A percentile compares a stretch with the other conserved stretches of the same genome.
These are phyloP conservation scores for Kwoniella shandongensis DNA, from an alignment of 768 basidiomycete species.

Conservation along the genomic window DNA sequence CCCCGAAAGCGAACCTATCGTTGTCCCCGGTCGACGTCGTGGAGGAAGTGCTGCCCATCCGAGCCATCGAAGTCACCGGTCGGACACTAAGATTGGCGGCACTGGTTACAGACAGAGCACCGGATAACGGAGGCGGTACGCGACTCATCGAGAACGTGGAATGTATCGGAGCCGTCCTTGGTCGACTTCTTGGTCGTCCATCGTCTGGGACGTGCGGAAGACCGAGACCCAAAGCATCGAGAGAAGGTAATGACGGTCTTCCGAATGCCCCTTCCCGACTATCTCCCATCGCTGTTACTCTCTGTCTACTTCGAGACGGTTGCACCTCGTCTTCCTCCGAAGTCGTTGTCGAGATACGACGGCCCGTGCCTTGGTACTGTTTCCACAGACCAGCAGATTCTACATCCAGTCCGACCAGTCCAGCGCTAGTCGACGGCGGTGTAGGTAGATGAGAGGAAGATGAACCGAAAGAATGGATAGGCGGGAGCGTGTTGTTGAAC, in stretches of 20 bases:
- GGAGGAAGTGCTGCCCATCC: background rate
- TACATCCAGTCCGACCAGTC: background rate
- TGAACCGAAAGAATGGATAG: background rate
- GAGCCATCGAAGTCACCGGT: slow-evolving; percentile 21
- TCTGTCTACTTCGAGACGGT: slow-evolving; percentile 31
- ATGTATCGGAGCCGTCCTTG: slow-evolving; percentile 38
- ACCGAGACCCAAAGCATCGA: slow-evolving; percentile 38
- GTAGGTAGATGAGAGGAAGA: slow-evolving; percentile 14
- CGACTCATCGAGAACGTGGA: slow-evolving; percentile 23
- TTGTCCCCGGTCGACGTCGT: background rate
- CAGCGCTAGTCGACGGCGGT: slow-evolving; percentile 14
- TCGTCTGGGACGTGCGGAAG: slow-evolving; percentile 37
- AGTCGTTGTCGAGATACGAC: slow-evolving; percentile 43
- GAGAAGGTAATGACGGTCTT: slow-evolving; percentile 33
- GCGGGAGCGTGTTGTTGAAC: slow-evolving; percentile 11
- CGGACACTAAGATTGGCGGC: slow-evolving; percentile 3
- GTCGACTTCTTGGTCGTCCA: slow-evolving; percentile 21
- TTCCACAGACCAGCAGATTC: slow-evolving; percentile 22
- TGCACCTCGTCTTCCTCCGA: slow-evolving; percentile 47
- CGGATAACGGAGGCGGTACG: slow-evolving; percentile 22
- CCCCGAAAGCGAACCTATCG: slow-evolving; percentile 5
- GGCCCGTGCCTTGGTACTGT: slow-evolving; percentile 33
- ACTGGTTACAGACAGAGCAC: slow-evolving; percentile 11
- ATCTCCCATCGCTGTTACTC: slow-evolving; percentile 1
- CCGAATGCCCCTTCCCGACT: slow-evolving; percentile 17